These are phyloP conservation scores for Kwoniella europaea DNA, from an alignment of 768 basidiomycete species.

Conservation along the genomic window DNA sequence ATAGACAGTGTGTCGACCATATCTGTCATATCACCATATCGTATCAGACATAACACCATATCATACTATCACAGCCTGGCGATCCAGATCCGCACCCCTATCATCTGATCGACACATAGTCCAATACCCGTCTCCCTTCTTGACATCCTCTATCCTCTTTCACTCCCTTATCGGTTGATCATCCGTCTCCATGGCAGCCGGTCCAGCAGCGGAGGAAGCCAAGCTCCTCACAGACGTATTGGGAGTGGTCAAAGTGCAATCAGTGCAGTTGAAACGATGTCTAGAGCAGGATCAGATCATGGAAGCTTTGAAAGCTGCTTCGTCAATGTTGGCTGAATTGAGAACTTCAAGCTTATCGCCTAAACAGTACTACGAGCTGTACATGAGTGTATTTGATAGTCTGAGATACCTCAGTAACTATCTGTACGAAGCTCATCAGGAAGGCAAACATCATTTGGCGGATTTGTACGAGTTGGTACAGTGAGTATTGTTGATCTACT, in stretches of 20 bases:
- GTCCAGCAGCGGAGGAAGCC: conserved; percentile 45
- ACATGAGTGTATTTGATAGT: conserved; percentile 99
- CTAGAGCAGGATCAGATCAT: conserved; percentile 94
- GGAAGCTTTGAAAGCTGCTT: conserved; percentile 97
- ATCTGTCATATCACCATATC: neutral
- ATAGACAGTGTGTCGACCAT: no score
- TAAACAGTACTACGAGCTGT: conserved; percentile 98
- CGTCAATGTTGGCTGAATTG: conserved; percentile 94
- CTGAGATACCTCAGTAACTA: conserved; percentile 88
- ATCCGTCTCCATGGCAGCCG: neutral
- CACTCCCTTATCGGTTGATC: neutral
- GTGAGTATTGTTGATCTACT: conserved; percentile 62
- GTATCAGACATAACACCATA: neutral
- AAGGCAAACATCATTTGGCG: conserved; percentile 90
- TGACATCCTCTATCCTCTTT: neutral
- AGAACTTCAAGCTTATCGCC: conserved; percentile 84
- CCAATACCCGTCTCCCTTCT: neutral
- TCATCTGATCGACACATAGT: neutral
- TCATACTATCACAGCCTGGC: neutral
- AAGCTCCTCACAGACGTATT: conserved; percentile 56
- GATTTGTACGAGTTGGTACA: conserved; percentile 99
- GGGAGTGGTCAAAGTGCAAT: conserved; percentile 62
- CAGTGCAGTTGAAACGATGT: conserved; percentile 92
- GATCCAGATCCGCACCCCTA: no score
- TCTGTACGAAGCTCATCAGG: conserved; percentile 91